Conservation (phyloP, 768 basidiomycete species). For the Kwoniella pini region DNA sequence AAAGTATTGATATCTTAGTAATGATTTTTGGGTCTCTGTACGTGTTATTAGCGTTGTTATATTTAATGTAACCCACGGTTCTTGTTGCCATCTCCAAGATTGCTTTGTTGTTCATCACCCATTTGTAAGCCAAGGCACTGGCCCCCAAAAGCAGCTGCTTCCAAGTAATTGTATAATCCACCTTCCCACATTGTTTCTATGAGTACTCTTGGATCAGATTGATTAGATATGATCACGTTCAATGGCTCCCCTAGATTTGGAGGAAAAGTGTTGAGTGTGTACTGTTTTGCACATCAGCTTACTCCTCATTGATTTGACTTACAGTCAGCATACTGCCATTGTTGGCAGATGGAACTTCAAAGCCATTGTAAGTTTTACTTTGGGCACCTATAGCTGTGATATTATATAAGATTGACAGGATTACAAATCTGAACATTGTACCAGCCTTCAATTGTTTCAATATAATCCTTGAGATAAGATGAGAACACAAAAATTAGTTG, state of each 20-base stretch:
- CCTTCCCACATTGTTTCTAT: conserved; percentile 17
- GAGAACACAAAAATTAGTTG: no score
- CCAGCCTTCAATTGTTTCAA: no score
- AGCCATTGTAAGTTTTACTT: background rate
- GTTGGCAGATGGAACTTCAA: conserved; percentile 2
- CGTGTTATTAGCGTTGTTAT: background rate
- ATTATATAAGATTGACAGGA: background rate
- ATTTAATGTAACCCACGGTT: conserved; percentile 16
- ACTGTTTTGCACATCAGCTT: conserved; percentile 1
- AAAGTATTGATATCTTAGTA: conserved; percentile 31
- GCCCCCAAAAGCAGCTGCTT: conserved; percentile 22
- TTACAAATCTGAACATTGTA: no score
- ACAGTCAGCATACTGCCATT: conserved; percentile 27
- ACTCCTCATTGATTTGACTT: conserved; percentile 4
- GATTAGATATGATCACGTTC: conserved; percentile 29
- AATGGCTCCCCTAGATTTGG: conserved; percentile 25
- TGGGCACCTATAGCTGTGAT: background rate
- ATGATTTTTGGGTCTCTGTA: conserved; percentile 24
- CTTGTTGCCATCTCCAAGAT: conserved; percentile 28
- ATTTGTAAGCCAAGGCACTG: conserved; percentile 27
- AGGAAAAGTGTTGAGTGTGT: conserved; percentile 12
- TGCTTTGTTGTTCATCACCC: conserved; percentile 20
- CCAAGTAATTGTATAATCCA: conserved; percentile 31
- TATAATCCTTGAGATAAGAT: no score
- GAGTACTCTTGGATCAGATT: conserved; percentile 23